A percentile compares a stretch with the other conserved stretches of the same genome.
phyloP scores from a whole-genome alignment of 345 rosid genomes.

The Leavenworthia alabamica region DNA sequence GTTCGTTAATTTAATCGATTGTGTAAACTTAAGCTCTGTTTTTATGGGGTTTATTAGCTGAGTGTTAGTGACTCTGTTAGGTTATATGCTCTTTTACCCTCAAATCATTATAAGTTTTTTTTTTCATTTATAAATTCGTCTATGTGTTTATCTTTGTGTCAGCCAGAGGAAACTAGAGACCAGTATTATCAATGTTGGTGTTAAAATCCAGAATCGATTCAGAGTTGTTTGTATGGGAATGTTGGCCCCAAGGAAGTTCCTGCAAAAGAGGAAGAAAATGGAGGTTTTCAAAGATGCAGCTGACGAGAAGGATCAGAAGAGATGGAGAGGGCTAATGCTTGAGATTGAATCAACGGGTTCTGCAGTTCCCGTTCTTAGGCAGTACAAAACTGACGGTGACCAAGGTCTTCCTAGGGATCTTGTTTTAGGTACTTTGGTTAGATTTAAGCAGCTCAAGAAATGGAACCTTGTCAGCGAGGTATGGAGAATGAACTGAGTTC shows the following conservation, averaged over 20 bases:
- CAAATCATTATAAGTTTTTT: background rate
- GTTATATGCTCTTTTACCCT: constrained; percentile 8
- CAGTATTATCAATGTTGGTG: constrained; percentile 23
- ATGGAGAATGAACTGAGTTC: constrained; percentile 16
- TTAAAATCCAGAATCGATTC: constrained; percentile 34
- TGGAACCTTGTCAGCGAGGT: constrained; percentile 91
- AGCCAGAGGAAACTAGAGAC: constrained; percentile 26
- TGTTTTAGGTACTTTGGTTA: constrained; percentile 78
- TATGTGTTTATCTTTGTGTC: constrained; percentile 18
- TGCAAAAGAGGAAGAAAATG: constrained; percentile 65
- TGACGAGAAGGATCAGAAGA: constrained; percentile 68
- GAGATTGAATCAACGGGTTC: constrained; percentile 68
- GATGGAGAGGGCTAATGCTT: constrained; percentile 74
- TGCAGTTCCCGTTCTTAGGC: constrained; percentile 58
- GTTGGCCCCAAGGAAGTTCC: constrained; percentile 69
- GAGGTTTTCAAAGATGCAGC: constrained; percentile 70
- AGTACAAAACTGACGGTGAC: constrained; percentile 30
- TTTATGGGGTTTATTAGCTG: background rate
- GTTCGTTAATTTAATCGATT: background rate
- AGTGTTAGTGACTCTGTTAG: background rate
- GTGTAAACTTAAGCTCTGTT: constrained; percentile 10
- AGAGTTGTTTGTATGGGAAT: constrained; percentile 67
- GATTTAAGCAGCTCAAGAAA: constrained; percentile 87
- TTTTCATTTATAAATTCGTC: background rate
- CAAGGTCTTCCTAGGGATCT: constrained; percentile 59